Percentiles rank a stretch among this genome's conserved stretches.
phyloP scores from a whole-genome alignment of 805 yeast species.

The Phaffomyces opuntiae region DNA sequence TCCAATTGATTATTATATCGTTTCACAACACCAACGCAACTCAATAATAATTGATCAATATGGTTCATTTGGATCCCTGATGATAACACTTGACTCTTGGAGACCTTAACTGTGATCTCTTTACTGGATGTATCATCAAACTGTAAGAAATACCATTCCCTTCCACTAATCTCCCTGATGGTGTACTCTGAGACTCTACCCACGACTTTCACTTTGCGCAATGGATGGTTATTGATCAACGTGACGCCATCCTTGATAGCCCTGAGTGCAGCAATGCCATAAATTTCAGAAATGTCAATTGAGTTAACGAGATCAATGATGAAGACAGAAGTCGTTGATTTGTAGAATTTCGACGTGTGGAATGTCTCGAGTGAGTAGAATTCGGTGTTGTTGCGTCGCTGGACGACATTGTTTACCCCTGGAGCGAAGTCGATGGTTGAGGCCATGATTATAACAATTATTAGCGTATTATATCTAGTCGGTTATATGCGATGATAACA shows the following conservation, averaged over 20 bases:
- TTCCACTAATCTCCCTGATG: constrained; percentile 14
- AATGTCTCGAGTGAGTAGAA: constrained; percentile 31
- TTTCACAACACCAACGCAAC: background rate
- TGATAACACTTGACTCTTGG: background rate
- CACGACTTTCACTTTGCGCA: constrained; percentile 26
- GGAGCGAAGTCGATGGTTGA: constrained; percentile 18
- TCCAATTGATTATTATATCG: constrained; percentile 17
- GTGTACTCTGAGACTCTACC: constrained; percentile 31
- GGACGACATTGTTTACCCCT: constrained; percentile 22
- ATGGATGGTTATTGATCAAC: constrained; percentile 38
- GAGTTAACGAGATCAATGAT: constrained; percentile 24
- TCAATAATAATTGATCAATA: background rate
- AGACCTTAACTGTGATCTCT: constrained; percentile 8
- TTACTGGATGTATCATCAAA: constrained; percentile 27
- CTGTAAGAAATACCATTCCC: constrained; percentile 18
- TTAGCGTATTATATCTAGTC: too few relatives aligned
- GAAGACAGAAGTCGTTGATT: constrained; percentile 25
- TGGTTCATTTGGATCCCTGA: background rate
- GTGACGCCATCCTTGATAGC: constrained; percentile 16
- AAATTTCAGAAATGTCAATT: constrained; percentile 17
- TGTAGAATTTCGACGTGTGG: constrained; percentile 26
- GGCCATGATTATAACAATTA: background rate
- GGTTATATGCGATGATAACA: background rate
- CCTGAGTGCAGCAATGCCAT: constrained; percentile 21
- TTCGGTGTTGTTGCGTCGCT: constrained; percentile 18